Percentiles rank a stretch among this genome's conserved stretches.
These are phyloP conservation scores for Debaryomyces sp. DNA, from an alignment of 1,139 yeast genomes.

Conservation along the genomic window DNA sequence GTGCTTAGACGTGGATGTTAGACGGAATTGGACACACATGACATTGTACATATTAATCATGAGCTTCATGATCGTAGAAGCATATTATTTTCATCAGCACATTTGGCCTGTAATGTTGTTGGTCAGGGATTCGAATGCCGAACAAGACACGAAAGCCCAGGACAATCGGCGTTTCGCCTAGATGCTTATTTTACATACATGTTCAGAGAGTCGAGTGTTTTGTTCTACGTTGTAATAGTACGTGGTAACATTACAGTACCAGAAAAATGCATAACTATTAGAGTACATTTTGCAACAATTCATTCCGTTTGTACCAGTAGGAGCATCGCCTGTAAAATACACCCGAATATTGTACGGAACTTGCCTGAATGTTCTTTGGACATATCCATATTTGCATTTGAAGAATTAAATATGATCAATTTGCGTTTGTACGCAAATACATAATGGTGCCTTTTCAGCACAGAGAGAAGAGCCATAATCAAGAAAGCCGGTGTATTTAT, in stretches of 20 bases:
- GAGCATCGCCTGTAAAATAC: not conserved
- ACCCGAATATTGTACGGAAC: no score
- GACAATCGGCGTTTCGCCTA: not conserved
- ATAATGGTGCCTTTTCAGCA: not conserved
- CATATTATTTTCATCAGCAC: not conserved
- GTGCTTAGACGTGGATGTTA: not conserved
- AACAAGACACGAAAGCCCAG: not conserved
- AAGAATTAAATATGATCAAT: no score
- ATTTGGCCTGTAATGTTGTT: not conserved
- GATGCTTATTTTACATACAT: not conserved
- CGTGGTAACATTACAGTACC: not conserved
- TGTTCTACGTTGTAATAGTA: no score
- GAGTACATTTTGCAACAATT: not conserved
- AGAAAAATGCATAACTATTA: not conserved
- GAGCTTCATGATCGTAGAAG: not conserved
- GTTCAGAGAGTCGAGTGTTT: no score
- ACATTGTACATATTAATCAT: not conserved
- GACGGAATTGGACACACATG: not conserved
- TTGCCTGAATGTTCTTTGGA: no score
- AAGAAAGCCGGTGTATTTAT: not conserved
- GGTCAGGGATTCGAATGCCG: not conserved
- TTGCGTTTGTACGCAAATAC: no score
- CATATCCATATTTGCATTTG: no score
- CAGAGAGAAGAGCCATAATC: not conserved
- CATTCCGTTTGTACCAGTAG: not conserved